These are phyloP conservation scores for Yarrowia hollandica DNA, from an alignment of 805 yeast species.

Conservation along the genomic window DNA sequence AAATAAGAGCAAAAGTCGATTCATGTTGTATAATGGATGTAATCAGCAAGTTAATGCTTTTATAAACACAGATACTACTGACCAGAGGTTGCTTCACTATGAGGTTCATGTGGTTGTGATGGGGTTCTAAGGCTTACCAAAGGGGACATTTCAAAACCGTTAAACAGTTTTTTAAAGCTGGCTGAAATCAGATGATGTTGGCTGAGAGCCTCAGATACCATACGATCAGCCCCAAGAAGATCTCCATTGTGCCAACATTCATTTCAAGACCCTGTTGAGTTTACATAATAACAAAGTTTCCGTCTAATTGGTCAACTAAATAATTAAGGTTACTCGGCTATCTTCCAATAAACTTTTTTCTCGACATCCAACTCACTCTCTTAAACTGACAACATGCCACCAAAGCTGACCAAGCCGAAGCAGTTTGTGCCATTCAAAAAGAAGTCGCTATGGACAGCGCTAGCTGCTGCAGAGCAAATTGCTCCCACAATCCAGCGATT, in stretches of 20 bases:
- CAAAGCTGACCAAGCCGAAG: neutral
- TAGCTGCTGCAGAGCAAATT: conserved; percentile 2
- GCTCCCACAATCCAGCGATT: neutral
- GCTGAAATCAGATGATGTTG: neutral
- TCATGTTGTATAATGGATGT: neutral
- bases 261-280: no score
- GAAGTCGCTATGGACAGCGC: neutral
- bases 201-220: no score
- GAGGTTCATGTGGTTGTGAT: conserved; percentile 1
- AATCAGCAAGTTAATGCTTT: neutral
- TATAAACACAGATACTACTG: neutral
- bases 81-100: neutral
- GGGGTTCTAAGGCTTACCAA: neutral
- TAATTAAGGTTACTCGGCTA: neutral
- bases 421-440: neutral
- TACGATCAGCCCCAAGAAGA: neutral
- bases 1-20: neutral
- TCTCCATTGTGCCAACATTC: no score
- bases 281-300: no score
- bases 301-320: no score
- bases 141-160: neutral
- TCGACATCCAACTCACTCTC: neutral
- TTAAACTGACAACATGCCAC: neutral
- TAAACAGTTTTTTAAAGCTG: neutral
- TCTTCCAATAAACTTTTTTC: neutral